Conservation (phyloP, 495 filamentous ascomycete genomes). For the Penicillium longicatenatum region DNA sequence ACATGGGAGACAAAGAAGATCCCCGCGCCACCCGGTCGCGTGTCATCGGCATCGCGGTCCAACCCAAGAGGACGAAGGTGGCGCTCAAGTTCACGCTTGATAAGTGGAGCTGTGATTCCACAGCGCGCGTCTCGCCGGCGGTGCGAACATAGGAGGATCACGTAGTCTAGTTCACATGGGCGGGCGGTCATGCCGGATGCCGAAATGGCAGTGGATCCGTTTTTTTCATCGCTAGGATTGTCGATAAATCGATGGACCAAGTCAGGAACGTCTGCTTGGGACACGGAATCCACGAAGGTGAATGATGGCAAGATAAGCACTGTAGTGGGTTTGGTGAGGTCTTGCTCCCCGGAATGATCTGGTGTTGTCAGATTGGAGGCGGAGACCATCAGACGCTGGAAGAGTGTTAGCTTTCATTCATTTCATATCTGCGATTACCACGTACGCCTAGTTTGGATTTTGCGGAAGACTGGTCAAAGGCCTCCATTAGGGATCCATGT, state of each 20-base stretch:
- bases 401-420: slow-evolving; percentile 6
- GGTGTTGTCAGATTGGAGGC: slow-evolving; percentile 82
- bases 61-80: slow-evolving; percentile 83
- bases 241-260: slow-evolving; percentile 72
- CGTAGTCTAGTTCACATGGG: slow-evolving; percentile 74
- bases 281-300: slow-evolving; percentile 79
- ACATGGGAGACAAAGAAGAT: slow-evolving; percentile 96
- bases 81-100: slow-evolving; percentile 82
- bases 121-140: slow-evolving; percentile 89
- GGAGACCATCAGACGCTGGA: slow-evolving; percentile 81
- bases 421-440: slow-evolving; percentile 7
- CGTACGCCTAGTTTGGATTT: slow-evolving; percentile 74
- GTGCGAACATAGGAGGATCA: slow-evolving; percentile 95
- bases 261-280: slow-evolving; percentile 62
- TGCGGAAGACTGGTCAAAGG: slow-evolving; percentile 59
- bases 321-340: slow-evolving; percentile 57
- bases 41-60: slow-evolving; percentile 84
- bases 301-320: slow-evolving; percentile 88
- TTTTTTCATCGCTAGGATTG: slow-evolving; percentile 60
- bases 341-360: slow-evolving; percentile 45
- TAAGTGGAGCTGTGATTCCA: slow-evolving; percentile 85
- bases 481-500: slow-evolving; percentile 90
- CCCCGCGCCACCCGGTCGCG: slow-evolving; percentile 81
- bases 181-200: slow-evolving; percentile 46
- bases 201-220: slow-evolving; percentile 48